phyloP scores from a whole-genome alignment of 2,329 filamentous ascomycete species.

The Teratosphaeria destructans region DNA sequence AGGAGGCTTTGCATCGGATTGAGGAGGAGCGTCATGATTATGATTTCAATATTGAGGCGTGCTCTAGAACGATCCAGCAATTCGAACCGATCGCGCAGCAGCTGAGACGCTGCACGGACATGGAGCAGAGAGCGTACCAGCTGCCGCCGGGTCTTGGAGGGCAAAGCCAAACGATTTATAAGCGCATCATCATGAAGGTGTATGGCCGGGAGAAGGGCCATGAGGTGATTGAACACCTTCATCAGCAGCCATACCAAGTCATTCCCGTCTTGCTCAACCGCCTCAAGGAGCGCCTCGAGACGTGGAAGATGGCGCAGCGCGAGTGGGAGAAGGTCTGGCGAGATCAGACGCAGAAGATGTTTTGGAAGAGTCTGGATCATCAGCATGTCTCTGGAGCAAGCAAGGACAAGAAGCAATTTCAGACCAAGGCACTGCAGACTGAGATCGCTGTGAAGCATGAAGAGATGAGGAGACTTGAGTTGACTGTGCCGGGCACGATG shows the following conservation, averaged over 20 bases:
- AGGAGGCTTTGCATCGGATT: slow-evolving; percentile 88
- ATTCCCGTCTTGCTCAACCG: slow-evolving; percentile 80
- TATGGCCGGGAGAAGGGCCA: slow-evolving; percentile 78
- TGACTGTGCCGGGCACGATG: slow-evolving; percentile 17
- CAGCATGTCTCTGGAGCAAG: slow-evolving; percentile 86
- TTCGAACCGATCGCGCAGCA: slow-evolving; percentile 89
- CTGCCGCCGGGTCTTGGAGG: slow-evolving; percentile 79
- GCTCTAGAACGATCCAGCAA: slow-evolving; percentile 87
- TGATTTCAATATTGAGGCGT: slow-evolving; percentile 95
- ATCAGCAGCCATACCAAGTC: slow-evolving; percentile 71
- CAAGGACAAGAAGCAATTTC: slow-evolving; percentile 82
- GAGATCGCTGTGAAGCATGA: slow-evolving; percentile 89
- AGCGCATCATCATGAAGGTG: slow-evolving; percentile 93
- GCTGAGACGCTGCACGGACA: slow-evolving; percentile 61
- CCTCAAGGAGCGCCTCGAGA: slow-evolving; percentile 91
- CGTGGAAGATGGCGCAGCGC: slow-evolving; percentile 92
- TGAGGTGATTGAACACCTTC: slow-evolving; percentile 79
- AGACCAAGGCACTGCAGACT: slow-evolving; percentile 79
- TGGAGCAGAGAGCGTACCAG: slow-evolving; percentile 58
- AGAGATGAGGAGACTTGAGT: slow-evolving; percentile 62
- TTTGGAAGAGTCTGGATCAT: slow-evolving; percentile 92
- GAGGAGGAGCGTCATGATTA: slow-evolving; percentile 98
- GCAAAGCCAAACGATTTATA: slow-evolving; percentile 92
- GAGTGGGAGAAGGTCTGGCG: slow-evolving; percentile 99
- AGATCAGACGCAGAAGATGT: slow-evolving; percentile 85